Evolutionary conservation across 805 yeast genomes (phyloP).

Genomic region (Ascoidea rubescens): DNA sequence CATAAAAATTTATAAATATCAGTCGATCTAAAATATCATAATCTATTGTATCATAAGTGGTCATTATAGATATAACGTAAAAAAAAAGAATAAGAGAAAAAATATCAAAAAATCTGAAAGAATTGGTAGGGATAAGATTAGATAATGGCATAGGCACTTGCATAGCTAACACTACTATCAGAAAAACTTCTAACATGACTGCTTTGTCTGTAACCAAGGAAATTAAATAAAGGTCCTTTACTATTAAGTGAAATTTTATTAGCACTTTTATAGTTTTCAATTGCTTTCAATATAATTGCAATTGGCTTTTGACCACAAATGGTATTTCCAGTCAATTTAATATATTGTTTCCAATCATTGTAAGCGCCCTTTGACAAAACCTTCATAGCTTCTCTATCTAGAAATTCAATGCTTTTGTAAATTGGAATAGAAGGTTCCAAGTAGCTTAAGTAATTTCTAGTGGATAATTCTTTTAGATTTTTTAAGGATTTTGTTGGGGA

Average conservation of each 20-base stretch:
- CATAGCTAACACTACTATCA: conserved; percentile 88
- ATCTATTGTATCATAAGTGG: too few relatives aligned
- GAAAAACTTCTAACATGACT: conserved; percentile 27
- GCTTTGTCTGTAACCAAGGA: conserved; percentile 80
- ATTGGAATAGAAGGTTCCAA: conserved; percentile 28
- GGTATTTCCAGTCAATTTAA: conserved; percentile 65
- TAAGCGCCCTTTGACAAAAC: conserved; percentile 43
- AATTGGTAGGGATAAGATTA: background rate
- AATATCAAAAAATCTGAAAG: background rate
- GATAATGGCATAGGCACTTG: conserved; percentile 50
- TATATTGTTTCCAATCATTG: conserved; percentile 50
- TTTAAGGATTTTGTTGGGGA: conserved; percentile 15
- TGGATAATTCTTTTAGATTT: conserved; percentile 11
- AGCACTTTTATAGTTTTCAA: conserved; percentile 24
- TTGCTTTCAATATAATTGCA: conserved; percentile 40
- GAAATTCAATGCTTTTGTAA: conserved; percentile 53
- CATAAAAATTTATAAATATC: too few relatives aligned
- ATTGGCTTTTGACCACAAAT: conserved; percentile 89
- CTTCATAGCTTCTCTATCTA: conserved; percentile 64
- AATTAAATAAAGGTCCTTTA: conserved; percentile 29
- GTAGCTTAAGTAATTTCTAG: background rate
- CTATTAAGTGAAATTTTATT: conserved; percentile 3
- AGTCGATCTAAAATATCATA: too few relatives aligned
- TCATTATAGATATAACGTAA: too few relatives aligned
- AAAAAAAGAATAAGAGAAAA: background rate